Percentiles rank a stretch among this genome's conserved stretches.
These are phyloP conservation scores for Neocatenulostroma microsporum DNA, from an alignment of 2,329 filamentous ascomycete species.

Conservation along the genomic window DNA sequence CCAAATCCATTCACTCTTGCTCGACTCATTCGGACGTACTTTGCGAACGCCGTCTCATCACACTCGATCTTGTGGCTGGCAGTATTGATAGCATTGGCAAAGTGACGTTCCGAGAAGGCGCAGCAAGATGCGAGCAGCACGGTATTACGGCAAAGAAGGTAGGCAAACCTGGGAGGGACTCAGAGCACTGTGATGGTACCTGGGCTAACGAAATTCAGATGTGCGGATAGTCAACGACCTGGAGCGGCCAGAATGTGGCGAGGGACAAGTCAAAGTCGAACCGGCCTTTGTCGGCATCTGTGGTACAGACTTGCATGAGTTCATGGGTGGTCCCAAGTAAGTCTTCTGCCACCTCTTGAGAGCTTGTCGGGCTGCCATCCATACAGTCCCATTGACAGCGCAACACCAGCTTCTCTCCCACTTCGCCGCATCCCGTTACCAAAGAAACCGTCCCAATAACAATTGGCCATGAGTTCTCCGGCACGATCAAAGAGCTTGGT, in stretches of 20 bases:
- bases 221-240: slow-evolving; percentile 47
- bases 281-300: slow-evolving; percentile 47
- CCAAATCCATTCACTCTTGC: too few species aligned
- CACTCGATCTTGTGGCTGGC: too few species aligned
- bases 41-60: too few species aligned
- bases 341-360: slow-evolving; percentile 1
- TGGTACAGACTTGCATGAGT: slow-evolving; percentile 48
- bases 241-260: slow-evolving; percentile 39
- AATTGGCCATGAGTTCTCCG: slow-evolving; percentile 59
- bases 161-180: neutral
- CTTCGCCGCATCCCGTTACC: slow-evolving; percentile 50
- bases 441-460: slow-evolving; percentile 50
- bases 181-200: neutral
- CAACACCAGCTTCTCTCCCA: slow-evolving; percentile 43
- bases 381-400: neutral
- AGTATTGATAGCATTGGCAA: neutral
- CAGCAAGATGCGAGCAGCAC: slow-evolving; percentile 44
- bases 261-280: slow-evolving; percentile 45
- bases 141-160: slow-evolving; percentile 46
- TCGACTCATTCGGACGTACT: too few species aligned
- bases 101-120: neutral
- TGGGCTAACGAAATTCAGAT: slow-evolving; percentile 28
- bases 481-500: slow-evolving; percentile 53
- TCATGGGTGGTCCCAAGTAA: slow-evolving; percentile 36
- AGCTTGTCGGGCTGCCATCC: neutral